phyloP scores from a whole-genome alignment of 2,329 filamentous ascomycete genomes.

The Aspergillus carbonarius region DNA sequence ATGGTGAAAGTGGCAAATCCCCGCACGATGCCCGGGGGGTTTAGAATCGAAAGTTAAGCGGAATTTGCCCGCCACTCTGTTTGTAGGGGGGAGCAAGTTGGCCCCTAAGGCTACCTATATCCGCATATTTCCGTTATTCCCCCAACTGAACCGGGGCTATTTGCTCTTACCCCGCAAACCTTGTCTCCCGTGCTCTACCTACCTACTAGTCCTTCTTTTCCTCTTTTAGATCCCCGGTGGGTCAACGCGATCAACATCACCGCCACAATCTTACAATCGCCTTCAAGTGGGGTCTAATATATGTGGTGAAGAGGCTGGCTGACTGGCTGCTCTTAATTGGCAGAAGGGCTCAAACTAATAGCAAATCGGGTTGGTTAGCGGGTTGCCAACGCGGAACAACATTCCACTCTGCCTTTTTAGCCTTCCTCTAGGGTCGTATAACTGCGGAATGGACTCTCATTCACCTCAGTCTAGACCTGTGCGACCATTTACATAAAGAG shows the following conservation, averaged over 20 bases:
- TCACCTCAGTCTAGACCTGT: neutral
- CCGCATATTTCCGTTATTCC: conserved; percentile 4
- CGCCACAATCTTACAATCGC: neutral
- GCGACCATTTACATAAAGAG: neutral
- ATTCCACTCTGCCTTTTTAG: neutral
- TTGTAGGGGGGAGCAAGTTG: neutral
- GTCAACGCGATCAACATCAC: neutral
- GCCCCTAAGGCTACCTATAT: neutral
- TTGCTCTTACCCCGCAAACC: conserved; percentile 1
- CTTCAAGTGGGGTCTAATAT: neutral
- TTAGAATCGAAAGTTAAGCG: neutral
- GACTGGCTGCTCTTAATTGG: neutral
- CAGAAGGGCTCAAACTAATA: neutral
- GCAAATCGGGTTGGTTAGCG: neutral
- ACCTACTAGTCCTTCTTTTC: neutral
- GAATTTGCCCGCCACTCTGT: neutral
- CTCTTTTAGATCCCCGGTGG: neutral
- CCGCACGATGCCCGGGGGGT: neutral
- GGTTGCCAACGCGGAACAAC: neutral
- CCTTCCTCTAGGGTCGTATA: neutral
- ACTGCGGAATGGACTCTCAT: neutral
- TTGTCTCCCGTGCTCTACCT: neutral
- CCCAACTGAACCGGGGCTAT: neutral
- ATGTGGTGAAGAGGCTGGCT: neutral
- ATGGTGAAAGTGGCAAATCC: neutral